Conservation (phyloP, 2,329 filamentous ascomycete genomes). For the Nigrospora oryzae region DNA sequence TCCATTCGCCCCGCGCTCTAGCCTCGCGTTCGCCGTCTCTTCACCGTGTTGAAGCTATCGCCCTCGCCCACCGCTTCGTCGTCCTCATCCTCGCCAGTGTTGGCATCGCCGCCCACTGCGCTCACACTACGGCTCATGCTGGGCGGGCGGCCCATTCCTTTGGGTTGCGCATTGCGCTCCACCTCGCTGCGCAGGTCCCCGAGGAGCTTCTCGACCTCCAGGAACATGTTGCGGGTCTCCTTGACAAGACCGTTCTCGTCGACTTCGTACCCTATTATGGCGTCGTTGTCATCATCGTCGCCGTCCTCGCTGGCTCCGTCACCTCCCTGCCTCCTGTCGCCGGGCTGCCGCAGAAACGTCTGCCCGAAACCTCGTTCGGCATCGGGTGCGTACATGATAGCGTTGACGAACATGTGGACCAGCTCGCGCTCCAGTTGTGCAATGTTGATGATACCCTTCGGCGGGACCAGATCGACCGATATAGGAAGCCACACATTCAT, state of each 20-base stretch:
- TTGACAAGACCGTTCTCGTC: conserved; percentile 83
- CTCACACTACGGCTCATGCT: conserved; percentile 19
- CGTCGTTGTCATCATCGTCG: conserved; percentile 27
- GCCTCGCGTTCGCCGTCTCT: conserved; percentile 20
- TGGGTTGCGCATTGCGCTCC: conserved; percentile 31
- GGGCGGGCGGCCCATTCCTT: conserved; percentile 15
- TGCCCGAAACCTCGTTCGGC: conserved; percentile 61
- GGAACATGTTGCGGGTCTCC: conserved; percentile 83
- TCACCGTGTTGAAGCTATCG: conserved; percentile 12
- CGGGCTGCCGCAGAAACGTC: conserved; percentile 40
- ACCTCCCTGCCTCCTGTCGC: neutral
- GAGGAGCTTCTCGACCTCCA: conserved; percentile 74
- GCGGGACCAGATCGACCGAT: conserved; percentile 71
- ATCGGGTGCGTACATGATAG: conserved; percentile 96
- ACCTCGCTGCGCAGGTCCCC: conserved; percentile 67
- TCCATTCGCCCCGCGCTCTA: conserved; percentile 5
- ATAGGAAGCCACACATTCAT: conserved; percentile 57
- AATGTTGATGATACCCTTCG: conserved; percentile 86
- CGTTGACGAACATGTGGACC: conserved; percentile 95
- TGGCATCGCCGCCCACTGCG: conserved; percentile 31
- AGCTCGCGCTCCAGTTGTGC: conserved; percentile 88
- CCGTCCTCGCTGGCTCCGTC: conserved; percentile 12
- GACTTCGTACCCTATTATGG: conserved; percentile 50
- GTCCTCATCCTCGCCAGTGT: conserved; percentile 34
- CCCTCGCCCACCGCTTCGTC: conserved; percentile 37